Evolutionary conservation across 148 eudicot genomes (phyloP), one percentile per base, ranked within the genome.

Genomic region (Cornus controversa): DNA sequence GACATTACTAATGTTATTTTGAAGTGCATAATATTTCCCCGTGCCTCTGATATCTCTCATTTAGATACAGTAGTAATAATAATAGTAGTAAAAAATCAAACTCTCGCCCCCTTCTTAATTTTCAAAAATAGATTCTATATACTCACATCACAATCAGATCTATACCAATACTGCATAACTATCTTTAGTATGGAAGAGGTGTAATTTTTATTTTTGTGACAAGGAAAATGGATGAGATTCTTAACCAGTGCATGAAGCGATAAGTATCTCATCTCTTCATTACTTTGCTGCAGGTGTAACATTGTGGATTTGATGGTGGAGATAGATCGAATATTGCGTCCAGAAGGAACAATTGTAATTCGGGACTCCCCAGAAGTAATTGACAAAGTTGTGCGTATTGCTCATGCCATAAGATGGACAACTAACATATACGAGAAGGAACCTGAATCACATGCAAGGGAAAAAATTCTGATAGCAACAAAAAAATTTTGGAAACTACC

Each of bases 251-350:
- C 25, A 8, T 8, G 45, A 50, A 78, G n/a, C 60, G 40, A 47
- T 54, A 28, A 16, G 1, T 14, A 69, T 42, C 8, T 42, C 8
- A 18, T 68, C 20, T 67, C 27, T 67, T 75, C 45, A 15, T 70
- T 40, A 45, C 26, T 69, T 26, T 25, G 42, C 66, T 81, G 76
- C 91, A 96, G 99, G 84, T 96, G 99, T 81, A 88, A 89, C 84
- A 82, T 96, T 16, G 95, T 93, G 72, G 98, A 96, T 80, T 72
- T 96, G 54, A 92, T 96, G 95, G 90, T 96, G 25, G 99, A 96
- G 83, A 93, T 96, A 72, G 99, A 94, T 77, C 85, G 99, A 64
- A 92, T 96, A 69, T 70, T 96, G 71, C 95, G 99, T 3, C 99
- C 98, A 2, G 94, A 92, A 85, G 99, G 99, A 66, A 96, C 91